These are phyloP conservation scores for Salicornia ramosissima DNA, from an alignment of 148 eudicot genomes.

Conservation along the genomic window DNA sequence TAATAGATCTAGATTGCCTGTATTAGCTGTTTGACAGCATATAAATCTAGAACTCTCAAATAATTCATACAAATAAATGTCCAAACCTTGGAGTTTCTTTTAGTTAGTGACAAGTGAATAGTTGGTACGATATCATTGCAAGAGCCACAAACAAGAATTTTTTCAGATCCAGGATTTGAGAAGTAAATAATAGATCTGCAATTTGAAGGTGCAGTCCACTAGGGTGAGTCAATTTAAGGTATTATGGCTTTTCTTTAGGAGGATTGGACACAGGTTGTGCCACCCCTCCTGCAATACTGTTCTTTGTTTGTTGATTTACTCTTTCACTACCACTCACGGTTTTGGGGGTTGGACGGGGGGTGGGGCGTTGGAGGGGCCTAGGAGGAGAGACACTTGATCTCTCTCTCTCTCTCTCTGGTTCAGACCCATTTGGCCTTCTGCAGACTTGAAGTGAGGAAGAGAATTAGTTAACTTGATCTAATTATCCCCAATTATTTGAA, in stretches of 20 bases:
- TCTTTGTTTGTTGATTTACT: background rate
- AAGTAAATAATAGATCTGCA: background rate
- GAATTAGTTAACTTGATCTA: no score
- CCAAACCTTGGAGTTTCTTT: background rate
- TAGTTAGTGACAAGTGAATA: background rate
- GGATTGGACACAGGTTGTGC: background rate
- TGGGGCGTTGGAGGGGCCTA: background rate
- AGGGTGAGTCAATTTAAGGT: background rate
- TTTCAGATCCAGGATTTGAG: slow-evolving; percentile 3
- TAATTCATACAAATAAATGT: background rate
- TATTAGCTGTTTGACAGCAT: background rate
- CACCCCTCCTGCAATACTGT: background rate
- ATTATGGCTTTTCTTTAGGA: background rate
- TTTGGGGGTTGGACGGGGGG: background rate
- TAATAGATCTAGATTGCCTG: no score
- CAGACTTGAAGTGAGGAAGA: no score
- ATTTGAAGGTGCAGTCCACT: background rate
- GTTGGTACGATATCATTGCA: background rate
- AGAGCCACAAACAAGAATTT: background rate
- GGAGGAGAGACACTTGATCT: background rate
- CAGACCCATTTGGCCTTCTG: background rate
- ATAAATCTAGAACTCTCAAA: background rate
- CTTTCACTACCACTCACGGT: background rate
- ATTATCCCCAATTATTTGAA: no score
- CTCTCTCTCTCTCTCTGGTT: background rate